A percentile compares a stretch with the other conserved stretches of the same genome.
These are phyloP conservation scores for Trichoderma hamatum DNA, from an alignment of 2,329 filamentous ascomycete genomes.

Conservation along the genomic window DNA sequence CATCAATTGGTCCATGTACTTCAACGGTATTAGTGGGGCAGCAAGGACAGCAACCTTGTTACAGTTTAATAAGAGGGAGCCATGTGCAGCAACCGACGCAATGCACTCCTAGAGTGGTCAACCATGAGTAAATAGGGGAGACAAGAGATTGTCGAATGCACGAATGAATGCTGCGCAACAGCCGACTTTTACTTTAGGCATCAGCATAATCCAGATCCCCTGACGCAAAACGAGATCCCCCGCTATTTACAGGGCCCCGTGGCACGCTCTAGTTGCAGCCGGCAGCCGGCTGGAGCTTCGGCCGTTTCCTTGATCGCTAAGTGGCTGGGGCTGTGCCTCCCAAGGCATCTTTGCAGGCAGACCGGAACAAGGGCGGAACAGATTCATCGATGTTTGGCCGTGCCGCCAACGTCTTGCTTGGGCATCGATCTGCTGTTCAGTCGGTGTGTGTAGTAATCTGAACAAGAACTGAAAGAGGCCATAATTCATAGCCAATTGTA, in stretches of 20 bases:
- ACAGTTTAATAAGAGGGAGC: too few species aligned
- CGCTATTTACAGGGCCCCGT: neutral
- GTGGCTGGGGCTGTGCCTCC: slow-evolving; percentile 10
- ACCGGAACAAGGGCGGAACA: neutral
- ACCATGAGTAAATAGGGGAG: neutral
- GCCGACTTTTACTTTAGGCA: neutral
- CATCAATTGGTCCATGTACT: too few species aligned
- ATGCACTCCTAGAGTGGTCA: too few species aligned
- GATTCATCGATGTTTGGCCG: neutral
- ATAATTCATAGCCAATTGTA: neutral
- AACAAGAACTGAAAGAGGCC: neutral
- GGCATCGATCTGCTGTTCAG: neutral
- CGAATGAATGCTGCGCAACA: neutral
- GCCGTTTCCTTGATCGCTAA: neutral
- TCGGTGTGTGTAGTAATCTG: neutral
- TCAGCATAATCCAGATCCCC: neutral
- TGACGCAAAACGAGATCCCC: neutral
- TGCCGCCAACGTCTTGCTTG: neutral
- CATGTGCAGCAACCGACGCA: too few species aligned
- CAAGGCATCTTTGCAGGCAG: slow-evolving; percentile 18
- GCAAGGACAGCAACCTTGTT: too few species aligned
- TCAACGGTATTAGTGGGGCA: too few species aligned
- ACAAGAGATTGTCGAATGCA: too few species aligned
- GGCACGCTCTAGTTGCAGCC: neutral
- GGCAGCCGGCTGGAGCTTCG: neutral